Percentiles rank a stretch among this genome's conserved stretches.
These are phyloP conservation scores for Amaranthus palmeri DNA, from an alignment of 148 eudicot genomes.

Conservation along the genomic window DNA sequence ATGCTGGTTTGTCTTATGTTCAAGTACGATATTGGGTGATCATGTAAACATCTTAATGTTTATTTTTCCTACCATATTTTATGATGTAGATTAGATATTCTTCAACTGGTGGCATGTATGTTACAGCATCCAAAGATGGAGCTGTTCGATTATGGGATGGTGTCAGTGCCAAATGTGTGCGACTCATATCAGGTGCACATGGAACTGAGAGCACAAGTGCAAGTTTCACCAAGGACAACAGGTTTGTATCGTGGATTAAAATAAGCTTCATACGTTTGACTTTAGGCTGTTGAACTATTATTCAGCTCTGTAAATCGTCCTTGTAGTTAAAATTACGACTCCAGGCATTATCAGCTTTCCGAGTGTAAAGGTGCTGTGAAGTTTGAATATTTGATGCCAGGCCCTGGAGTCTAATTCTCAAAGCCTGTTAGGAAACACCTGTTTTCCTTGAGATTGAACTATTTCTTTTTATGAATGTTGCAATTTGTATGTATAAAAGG, in stretches of 20 bases:
- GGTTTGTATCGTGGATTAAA: slow-evolving; percentile 28
- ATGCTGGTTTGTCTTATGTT: not conserved
- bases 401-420: not conserved
- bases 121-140: slow-evolving; percentile 90
- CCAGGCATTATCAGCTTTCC: not conserved
- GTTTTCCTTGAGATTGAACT: not conserved
- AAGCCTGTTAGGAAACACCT: not conserved
- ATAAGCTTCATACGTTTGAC: not conserved
- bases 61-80: not conserved
- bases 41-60: not conserved
- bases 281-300: not conserved
- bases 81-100: slow-evolving; percentile 72
- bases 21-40: not conserved
- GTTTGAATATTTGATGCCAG: not conserved
- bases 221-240: slow-evolving; percentile 68
- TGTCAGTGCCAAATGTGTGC: slow-evolving; percentile 64
- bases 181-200: slow-evolving; percentile 65
- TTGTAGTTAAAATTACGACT: not conserved
- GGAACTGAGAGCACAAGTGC: slow-evolving; percentile 75
- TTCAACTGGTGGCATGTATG: slow-evolving; percentile 73
- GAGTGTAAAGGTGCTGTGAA: not conserved
- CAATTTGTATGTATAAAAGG: not conserved
- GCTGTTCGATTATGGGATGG: slow-evolving; percentile 85
- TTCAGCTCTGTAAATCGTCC: not conserved
- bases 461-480: not conserved